Percentiles rank a stretch among this genome's conserved stretches.
phyloP scores from a whole-genome alignment of 1,139 yeast species.

The Yamadazyma friedrichii region DNA sequence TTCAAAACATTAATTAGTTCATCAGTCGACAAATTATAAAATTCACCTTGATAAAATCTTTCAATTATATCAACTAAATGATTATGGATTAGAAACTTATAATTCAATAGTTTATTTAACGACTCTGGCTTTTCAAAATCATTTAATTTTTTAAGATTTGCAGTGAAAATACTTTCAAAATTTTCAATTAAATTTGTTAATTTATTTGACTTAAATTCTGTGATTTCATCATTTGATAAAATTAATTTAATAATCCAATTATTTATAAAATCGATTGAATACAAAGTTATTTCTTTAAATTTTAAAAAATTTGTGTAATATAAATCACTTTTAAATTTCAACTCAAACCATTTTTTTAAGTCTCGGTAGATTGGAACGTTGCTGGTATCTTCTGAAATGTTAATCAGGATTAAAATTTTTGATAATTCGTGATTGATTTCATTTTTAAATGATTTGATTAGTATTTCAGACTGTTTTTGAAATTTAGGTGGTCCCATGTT shows the following conservation, averaged over 20 bases:
- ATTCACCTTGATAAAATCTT: constrained; percentile 68
- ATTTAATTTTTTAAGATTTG: constrained; percentile 14
- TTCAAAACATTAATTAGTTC: constrained; percentile 64
- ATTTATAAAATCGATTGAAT: constrained; percentile 30
- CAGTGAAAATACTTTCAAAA: constrained; percentile 19
- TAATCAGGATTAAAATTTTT: constrained; percentile 12
- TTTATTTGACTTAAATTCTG: constrained; percentile 35
- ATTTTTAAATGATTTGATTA: constrained; percentile 15
- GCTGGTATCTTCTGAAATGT: constrained; percentile 8
- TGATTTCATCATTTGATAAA: constrained; percentile 30
- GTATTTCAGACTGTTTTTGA: constrained; percentile 13
- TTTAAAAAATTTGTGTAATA: constrained; percentile 25
- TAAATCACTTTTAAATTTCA: constrained; percentile 24
- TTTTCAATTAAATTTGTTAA: constrained; percentile 26
- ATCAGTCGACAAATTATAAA: constrained; percentile 64
- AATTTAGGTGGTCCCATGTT: constrained; percentile 10
- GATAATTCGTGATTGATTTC: constrained; percentile 12
- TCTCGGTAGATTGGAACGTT: constrained; percentile 9
- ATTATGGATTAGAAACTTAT: constrained; percentile 45
- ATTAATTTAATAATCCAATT: constrained; percentile 30
- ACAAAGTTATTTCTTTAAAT: constrained; percentile 27
- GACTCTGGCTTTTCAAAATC: constrained; percentile 23
- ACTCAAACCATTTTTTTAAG: constrained; percentile 23
- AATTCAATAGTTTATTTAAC: constrained; percentile 44
- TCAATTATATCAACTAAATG: constrained; percentile 71